These are phyloP conservation scores for Septoria petroselini DNA, from an alignment of 2,329 filamentous ascomycete genomes.

Conservation along the genomic window DNA sequence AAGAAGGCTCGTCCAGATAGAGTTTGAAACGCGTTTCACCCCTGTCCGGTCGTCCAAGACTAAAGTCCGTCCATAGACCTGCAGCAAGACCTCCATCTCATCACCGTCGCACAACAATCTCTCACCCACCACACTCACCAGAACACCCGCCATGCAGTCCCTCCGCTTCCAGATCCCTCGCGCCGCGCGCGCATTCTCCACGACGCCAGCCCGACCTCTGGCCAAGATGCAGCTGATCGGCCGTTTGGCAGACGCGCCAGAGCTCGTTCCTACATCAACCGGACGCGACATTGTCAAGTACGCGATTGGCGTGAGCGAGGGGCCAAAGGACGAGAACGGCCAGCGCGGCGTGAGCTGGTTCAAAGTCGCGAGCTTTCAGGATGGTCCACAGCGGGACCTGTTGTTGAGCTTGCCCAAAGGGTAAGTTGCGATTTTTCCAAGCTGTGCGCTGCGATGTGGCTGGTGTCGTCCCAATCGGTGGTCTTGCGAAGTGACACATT, in stretches of 20 bases:
- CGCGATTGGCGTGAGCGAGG: conserved; percentile 66
- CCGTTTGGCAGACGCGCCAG: conserved; percentile 75
- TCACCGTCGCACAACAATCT: conserved; percentile 1
- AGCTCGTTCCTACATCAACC: conserved; percentile 65
- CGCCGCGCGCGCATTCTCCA: conserved; percentile 70
- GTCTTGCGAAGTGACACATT: too few species aligned
- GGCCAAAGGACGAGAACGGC: conserved; percentile 60
- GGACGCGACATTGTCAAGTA: conserved; percentile 77
- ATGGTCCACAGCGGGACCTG: conserved; percentile 68
- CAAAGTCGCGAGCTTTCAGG: conserved; percentile 69
- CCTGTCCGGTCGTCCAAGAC: too few species aligned
- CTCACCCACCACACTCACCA: conserved; percentile 7
- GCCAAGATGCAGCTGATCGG: conserved; percentile 85
- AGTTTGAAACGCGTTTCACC: too few species aligned
- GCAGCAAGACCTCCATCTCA: background rate
- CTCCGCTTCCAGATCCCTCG: conserved; percentile 50
- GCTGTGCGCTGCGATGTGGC: too few species aligned
- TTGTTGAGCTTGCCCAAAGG: conserved; percentile 76
- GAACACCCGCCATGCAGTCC: conserved; percentile 45
- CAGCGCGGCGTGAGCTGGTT: conserved; percentile 84
- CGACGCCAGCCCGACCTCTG: conserved; percentile 59
- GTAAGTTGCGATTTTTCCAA: conserved; percentile 51
- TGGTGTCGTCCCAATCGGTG: too few species aligned
- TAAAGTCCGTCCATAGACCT: too few species aligned
- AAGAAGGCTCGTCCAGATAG: too few species aligned